phyloP scores from a whole-genome alignment of 306 rosid genomes.

The Amphicarpaea edgeworthii region DNA sequence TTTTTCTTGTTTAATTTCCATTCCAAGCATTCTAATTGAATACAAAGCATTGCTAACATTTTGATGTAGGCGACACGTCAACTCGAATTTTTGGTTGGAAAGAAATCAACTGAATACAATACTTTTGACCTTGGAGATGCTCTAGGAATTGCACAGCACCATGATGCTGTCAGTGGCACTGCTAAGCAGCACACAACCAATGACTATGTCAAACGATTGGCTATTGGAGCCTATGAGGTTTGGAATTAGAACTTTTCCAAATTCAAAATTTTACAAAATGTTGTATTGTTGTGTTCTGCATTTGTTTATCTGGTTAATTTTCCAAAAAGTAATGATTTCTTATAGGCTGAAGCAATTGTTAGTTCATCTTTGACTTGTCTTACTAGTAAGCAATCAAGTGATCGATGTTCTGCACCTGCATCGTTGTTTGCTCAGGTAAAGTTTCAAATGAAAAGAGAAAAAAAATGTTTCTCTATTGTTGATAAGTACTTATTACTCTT shows the following conservation, averaged over 20 bases:
- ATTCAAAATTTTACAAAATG: background rate
- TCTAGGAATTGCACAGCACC: slow-evolving; percentile 87
- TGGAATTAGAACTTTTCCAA: slow-evolving; percentile 23
- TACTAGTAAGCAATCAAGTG: slow-evolving; percentile 54
- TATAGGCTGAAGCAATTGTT: slow-evolving; percentile 77
- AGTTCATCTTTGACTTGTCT: slow-evolving; percentile 78
- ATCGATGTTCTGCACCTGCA: slow-evolving; percentile 47
- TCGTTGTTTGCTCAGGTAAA: slow-evolving; percentile 69
- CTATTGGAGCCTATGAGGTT: slow-evolving; percentile 79
- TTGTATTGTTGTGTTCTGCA: background rate
- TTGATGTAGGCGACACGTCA: slow-evolving; percentile 73
- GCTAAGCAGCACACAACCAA: slow-evolving; percentile 87
- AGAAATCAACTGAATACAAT: slow-evolving; percentile 41
- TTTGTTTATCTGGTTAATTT: slow-evolving; percentile 15
- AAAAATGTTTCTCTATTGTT: background rate
- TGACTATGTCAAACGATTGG: slow-evolving; percentile 83
- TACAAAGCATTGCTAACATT: slow-evolving; percentile 14
- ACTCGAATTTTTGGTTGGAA: slow-evolving; percentile 72
- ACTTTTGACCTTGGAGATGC: slow-evolving; percentile 78
- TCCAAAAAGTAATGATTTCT: slow-evolving; percentile 27
- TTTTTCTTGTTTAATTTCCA: slow-evolving; percentile 4
- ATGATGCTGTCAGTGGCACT: slow-evolving; percentile 88
- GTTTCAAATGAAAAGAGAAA: background rate
- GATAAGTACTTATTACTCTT: background rate
- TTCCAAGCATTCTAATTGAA: slow-evolving; percentile 11